These are phyloP conservation scores for Eudorina sp. DNA, from an alignment of 139 green algal species.

Conservation along the genomic window DNA sequence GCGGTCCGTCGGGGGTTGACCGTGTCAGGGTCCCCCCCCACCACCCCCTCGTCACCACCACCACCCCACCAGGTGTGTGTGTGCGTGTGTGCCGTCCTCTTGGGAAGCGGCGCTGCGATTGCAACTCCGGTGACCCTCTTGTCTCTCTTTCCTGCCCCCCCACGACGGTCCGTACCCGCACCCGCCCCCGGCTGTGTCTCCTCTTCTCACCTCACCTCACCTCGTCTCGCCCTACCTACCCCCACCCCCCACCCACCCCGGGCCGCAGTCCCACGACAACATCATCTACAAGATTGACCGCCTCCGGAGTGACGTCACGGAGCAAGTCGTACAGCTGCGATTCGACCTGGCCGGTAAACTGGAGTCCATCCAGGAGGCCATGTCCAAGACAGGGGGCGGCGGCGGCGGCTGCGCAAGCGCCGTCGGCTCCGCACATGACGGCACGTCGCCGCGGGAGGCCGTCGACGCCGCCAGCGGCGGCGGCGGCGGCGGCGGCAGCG, in stretches of 20 bases:
- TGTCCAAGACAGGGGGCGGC: neutral
- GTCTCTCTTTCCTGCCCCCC: neutral
- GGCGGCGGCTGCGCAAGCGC: neutral
- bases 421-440: too few relatives aligned
- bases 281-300: conserved; percentile 33
- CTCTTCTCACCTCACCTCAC: neutral
- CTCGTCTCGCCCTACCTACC: neutral
- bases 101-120: neutral
- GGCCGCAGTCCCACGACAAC: conserved; percentile 15
- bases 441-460: neutral
- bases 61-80: too few relatives aligned
- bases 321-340: conserved; percentile 42
- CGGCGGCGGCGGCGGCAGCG: neutral
- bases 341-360: conserved; percentile 36
- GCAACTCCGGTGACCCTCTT: neutral
- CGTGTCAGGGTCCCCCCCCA: too few relatives aligned
- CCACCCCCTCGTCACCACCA: too few relatives aligned
- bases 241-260: neutral
- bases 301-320: conserved; percentile 26
- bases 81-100: neutral
- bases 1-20: too few relatives aligned
- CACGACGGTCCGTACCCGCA: neutral
- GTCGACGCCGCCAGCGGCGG: neutral
- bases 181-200: neutral
- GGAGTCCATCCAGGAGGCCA: neutral